Percentiles rank a stretch among this genome's conserved stretches.
Evolutionary conservation across 1,139 yeast species (phyloP).

Genomic region (Yamadazyma songkhlaensis): DNA sequence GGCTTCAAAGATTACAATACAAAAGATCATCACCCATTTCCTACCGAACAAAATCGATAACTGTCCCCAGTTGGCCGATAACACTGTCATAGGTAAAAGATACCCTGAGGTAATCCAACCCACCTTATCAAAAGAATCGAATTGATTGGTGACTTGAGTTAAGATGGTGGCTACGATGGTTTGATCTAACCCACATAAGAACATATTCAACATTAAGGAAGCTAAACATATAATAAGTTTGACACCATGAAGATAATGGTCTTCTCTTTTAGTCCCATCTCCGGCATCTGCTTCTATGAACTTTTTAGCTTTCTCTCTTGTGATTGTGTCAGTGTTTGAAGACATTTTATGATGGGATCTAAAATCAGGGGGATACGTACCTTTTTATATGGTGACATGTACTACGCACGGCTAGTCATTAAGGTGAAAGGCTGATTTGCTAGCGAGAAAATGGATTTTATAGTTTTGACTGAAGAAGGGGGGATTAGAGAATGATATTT

Average conservation of each 20-base stretch:
- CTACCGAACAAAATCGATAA: slow-evolving; percentile 47
- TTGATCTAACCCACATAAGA: slow-evolving; percentile 39
- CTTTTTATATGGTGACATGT: no score
- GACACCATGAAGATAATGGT: slow-evolving; percentile 32
- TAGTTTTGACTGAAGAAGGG: no score
- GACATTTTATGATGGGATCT: no score
- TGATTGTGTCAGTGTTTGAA: no score
- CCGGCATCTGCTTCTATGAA: slow-evolving; percentile 40
- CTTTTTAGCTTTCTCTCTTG: slow-evolving; percentile 1
- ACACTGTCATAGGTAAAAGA: slow-evolving; percentile 39
- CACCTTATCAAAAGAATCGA: slow-evolving; percentile 48
- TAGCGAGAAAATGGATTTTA: no score
- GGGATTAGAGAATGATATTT: no score
- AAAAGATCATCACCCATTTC: slow-evolving; percentile 33
- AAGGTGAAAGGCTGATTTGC: no score
- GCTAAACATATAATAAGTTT: slow-evolving; percentile 25
- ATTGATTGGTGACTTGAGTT: slow-evolving; percentile 36
- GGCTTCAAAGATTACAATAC: slow-evolving; percentile 33
- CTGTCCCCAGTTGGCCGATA: slow-evolving; percentile 39
- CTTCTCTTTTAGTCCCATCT: slow-evolving; percentile 39
- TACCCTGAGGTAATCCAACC: slow-evolving; percentile 66
- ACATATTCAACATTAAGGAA: slow-evolving; percentile 28
- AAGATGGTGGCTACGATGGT: slow-evolving; percentile 41
- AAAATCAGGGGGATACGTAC: no score
- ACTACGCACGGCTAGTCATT: no score